phyloP scores from a whole-genome alignment of 495 filamentous ascomycete species.

The Jackrogersella multiformis region DNA sequence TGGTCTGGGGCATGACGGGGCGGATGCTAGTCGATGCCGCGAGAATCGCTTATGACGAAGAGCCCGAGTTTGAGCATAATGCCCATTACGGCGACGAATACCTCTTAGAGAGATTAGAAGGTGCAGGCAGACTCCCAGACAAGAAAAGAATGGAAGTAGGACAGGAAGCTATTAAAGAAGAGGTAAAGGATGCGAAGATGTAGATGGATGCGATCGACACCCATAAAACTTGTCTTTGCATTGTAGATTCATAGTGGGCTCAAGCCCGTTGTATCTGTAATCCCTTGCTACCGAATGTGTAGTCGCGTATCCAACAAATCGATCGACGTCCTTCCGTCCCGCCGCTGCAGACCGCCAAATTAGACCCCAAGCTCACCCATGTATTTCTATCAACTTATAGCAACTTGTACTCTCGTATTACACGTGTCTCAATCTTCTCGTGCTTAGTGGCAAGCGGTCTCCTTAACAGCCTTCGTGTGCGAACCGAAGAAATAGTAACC shows the following conservation, averaged over 20 bases:
- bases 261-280: conserved; percentile 35
- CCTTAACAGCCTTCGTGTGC: conserved; percentile 74
- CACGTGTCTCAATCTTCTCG: neutral
- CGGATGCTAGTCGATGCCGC: conserved; percentile 87
- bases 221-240: conserved; percentile 11
- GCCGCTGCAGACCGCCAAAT: neutral
- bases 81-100: conserved; percentile 81
- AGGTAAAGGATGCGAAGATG: conserved; percentile 67
- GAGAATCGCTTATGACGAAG: conserved; percentile 78
- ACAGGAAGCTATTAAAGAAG: conserved; percentile 66
- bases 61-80: conserved; percentile 87
- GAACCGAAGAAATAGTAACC: conserved; percentile 86
- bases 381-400: neutral
- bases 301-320: neutral
- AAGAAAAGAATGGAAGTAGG: conserved; percentile 58
- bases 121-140: conserved; percentile 67
- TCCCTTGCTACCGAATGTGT: neutral
- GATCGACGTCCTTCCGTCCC: neutral
- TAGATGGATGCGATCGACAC: conserved; percentile 37
- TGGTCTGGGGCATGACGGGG: conserved; percentile 93
- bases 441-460: conserved; percentile 85
- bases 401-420: neutral
- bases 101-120: conserved; percentile 70
- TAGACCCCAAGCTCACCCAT: neutral
- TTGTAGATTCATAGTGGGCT: conserved; percentile 38